Evolutionary conservation across 305 asterid species (phyloP).

Genomic region (Fraxinus greggii): DNA sequence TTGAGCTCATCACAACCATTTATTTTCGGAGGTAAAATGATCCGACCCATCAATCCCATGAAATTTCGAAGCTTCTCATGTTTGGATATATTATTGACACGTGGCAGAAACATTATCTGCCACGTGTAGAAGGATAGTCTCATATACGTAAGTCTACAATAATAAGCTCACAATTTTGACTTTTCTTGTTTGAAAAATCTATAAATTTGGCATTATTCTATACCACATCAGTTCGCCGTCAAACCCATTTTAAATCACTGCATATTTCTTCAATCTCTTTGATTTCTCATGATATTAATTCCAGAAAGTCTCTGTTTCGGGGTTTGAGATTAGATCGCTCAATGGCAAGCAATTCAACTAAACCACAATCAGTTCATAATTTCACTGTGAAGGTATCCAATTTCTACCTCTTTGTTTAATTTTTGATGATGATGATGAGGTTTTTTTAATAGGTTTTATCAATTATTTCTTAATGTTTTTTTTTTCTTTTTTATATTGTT

Average conservation of each 20-base stretch:
- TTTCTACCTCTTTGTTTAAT: neutral
- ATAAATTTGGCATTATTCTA: neutral
- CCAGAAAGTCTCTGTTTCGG: slow-evolving; percentile 9
- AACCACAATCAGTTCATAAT: slow-evolving; percentile 47
- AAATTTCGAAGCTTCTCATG: neutral
- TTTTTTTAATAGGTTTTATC: neutral
- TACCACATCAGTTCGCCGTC: neutral
- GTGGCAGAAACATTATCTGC: neutral
- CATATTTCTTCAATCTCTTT: neutral
- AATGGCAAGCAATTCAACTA: slow-evolving; percentile 45
- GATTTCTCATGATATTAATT: neutral
- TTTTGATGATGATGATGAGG: neutral
- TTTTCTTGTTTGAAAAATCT: neutral
- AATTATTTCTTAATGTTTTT: neutral
- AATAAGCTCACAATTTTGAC: neutral
- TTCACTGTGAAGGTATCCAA: slow-evolving; percentile 47
- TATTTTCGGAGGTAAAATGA: neutral
- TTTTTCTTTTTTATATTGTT: neutral
- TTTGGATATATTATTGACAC: neutral
- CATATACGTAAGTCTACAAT: neutral
- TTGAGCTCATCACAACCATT: neutral
- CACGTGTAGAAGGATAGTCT: neutral
- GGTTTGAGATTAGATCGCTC: slow-evolving; percentile 26
- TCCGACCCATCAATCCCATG: neutral
- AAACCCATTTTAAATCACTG: slow-evolving; percentile 20